A percentile compares a stretch with the other conserved stretches of the same genome.
These are phyloP conservation scores for Fusarium heterosporum DNA, from an alignment of 2,329 filamentous ascomycete species.

Conservation along the genomic window DNA sequence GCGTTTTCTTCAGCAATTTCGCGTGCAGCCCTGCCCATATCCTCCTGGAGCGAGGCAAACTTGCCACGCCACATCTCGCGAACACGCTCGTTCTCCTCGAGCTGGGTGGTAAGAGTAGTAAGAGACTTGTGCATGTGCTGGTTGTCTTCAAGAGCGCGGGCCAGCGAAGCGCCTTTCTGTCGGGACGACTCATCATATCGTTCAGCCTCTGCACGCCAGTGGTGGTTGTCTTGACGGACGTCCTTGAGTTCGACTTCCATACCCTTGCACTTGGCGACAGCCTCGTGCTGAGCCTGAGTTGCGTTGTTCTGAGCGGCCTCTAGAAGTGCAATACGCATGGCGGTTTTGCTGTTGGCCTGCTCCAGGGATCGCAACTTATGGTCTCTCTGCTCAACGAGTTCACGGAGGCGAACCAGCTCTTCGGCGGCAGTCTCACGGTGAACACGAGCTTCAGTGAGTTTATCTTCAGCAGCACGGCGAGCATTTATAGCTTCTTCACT, in stretches of 20 bases:
- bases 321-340: slow-evolving; percentile 73
- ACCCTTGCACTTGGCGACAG: slow-evolving; percentile 65
- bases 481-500: slow-evolving; percentile 72
- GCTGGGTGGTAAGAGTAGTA: slow-evolving; percentile 78
- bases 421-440: slow-evolving; percentile 77
- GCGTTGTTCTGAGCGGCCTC: slow-evolving; percentile 73
- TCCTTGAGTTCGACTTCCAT: slow-evolving; percentile 68
- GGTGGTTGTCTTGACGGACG: slow-evolving; percentile 67
- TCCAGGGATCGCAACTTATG: slow-evolving; percentile 71
- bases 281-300: slow-evolving; percentile 65
- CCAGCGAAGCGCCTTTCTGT: slow-evolving; percentile 62
- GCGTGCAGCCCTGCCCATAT: slow-evolving; percentile 82
- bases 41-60: slow-evolving; percentile 85
- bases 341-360: slow-evolving; percentile 64
- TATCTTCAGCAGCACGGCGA: slow-evolving; percentile 77
- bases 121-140: slow-evolving; percentile 81
- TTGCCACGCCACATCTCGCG: slow-evolving; percentile 87
- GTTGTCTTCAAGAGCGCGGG: slow-evolving; percentile 67
- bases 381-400: slow-evolving; percentile 76
- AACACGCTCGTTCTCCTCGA: slow-evolving; percentile 86
- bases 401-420: slow-evolving; percentile 75
- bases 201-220: slow-evolving; percentile 72
- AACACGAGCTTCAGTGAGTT: slow-evolving; percentile 77
- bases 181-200: slow-evolving; percentile 64
- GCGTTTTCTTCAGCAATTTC: slow-evolving; percentile 88